phyloP scores from a whole-genome alignment of 345 rosid genomes.

The Rhizophora mangle region DNA sequence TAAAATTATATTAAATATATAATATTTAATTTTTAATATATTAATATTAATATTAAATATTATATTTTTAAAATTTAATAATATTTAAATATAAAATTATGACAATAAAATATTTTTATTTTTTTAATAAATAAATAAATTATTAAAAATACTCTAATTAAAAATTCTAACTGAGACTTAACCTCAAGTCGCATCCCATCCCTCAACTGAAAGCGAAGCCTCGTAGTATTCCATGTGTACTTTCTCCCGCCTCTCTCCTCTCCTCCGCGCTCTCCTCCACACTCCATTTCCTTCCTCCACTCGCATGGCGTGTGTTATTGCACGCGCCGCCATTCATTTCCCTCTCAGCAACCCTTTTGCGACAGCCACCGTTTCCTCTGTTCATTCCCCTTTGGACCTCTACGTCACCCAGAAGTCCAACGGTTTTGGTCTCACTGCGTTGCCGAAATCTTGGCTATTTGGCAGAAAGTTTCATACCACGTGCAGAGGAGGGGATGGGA shows the following conservation, averaged over 20 bases:
- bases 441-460: slow-evolving; percentile 19
- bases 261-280: slow-evolving; percentile 33
- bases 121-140: too few species aligned
- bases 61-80: too few species aligned
- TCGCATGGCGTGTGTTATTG: slow-evolving; percentile 46
- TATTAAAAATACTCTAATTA: too few species aligned
- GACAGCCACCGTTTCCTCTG: neutral
- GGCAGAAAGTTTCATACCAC: slow-evolving; percentile 40
- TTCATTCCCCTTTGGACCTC: slow-evolving; percentile 2
- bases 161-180: too few species aligned
- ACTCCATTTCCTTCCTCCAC: slow-evolving; percentile 18
- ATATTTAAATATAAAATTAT: too few species aligned
- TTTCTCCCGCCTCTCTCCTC: slow-evolving; percentile 44
- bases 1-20: too few species aligned
- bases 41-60: too few species aligned
- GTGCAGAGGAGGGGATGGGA: slow-evolving; percentile 27
- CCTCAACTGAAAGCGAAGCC: too few species aligned
- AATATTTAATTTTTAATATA: too few species aligned
- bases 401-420: slow-evolving; percentile 6
- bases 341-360: slow-evolving; percentile 9
- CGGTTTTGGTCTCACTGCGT: slow-evolving; percentile 19
- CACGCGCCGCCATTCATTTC: slow-evolving; percentile 42
- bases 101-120: too few species aligned
- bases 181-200: too few species aligned
- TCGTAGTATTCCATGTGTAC: slow-evolving; percentile 12